phyloP scores from a whole-genome alignment of 441 rosid genomes.

The Omphalea diandra region DNA sequence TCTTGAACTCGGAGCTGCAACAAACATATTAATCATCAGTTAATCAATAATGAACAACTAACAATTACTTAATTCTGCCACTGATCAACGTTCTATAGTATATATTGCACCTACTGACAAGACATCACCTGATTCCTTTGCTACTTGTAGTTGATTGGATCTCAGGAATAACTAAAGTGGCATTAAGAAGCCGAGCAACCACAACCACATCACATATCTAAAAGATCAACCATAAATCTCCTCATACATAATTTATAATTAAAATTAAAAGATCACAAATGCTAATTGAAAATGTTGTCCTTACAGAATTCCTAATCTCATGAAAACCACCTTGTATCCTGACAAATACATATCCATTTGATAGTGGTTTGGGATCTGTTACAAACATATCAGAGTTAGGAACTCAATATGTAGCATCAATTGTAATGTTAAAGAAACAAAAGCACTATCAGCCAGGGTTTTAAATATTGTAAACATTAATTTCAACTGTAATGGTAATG shows the following conservation, averaged over 20 bases:
- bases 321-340: constrained; percentile 99
- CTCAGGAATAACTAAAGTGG: constrained; percentile 91
- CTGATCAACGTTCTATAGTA: background rate
- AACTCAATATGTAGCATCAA: too few species aligned
- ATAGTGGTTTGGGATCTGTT: constrained; percentile 56
- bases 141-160: constrained; percentile 97
- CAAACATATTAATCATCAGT: constrained; percentile 26
- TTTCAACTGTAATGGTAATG: too few species aligned
- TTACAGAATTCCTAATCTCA: constrained; percentile 95
- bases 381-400: constrained; percentile 19
- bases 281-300: constrained; percentile 24
- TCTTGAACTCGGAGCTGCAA: constrained; percentile 94
- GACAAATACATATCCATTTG: constrained; percentile 83
- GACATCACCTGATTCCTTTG: constrained; percentile 80
- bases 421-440: too few species aligned
- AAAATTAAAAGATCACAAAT: background rate
- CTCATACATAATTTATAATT: constrained; percentile 5
- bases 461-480: too few species aligned
- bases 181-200: constrained; percentile 89
- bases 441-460: too few species aligned
- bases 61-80: background rate
- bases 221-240: constrained; percentile 20
- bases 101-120: constrained; percentile 3
- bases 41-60: constrained; percentile 9
- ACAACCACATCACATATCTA: constrained; percentile 83